These are phyloP conservation scores for Pleurotus tuoliensis DNA, from an alignment of 768 basidiomycete genomes.

Conservation along the genomic window DNA sequence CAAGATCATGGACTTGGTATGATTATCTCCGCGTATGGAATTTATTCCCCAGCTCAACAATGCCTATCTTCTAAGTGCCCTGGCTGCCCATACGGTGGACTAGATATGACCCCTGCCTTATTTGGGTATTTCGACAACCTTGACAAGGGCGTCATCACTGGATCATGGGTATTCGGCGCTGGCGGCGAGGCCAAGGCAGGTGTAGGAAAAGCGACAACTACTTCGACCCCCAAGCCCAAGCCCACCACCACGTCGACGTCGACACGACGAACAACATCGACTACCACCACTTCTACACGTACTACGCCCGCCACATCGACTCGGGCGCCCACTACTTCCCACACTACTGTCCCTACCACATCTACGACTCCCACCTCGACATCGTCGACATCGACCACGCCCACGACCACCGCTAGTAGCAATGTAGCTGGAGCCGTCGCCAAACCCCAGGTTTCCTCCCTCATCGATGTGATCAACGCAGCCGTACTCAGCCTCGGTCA, in stretches of 20 bases:
- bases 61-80: conserved; percentile 45
- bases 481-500: not conserved
- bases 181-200: conserved; percentile 16
- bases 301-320: conserved; percentile 11
- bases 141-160: conserved; percentile 43
- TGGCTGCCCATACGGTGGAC: conserved; percentile 54
- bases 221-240: conserved; percentile 13
- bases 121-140: conserved; percentile 48
- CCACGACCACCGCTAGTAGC: not conserved
- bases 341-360: not conserved
- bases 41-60: conserved; percentile 6
- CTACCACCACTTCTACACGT: conserved; percentile 8
- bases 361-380: not conserved
- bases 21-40: conserved; percentile 10
- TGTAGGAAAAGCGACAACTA: conserved; percentile 15
- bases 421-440: not conserved
- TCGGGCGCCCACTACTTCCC: conserved; percentile 6
- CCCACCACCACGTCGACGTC: conserved; percentile 13
- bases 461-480: not conserved
- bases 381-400: conserved; percentile 1
- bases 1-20: conserved; percentile 58
- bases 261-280: conserved; percentile 13
- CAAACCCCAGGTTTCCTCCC: too few species aligned
- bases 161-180: conserved; percentile 41
- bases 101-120: conserved; percentile 57